Evolutionary conservation across 345 rosid genomes (phyloP).

Genomic region (Stellera chamaejasme): DNA sequence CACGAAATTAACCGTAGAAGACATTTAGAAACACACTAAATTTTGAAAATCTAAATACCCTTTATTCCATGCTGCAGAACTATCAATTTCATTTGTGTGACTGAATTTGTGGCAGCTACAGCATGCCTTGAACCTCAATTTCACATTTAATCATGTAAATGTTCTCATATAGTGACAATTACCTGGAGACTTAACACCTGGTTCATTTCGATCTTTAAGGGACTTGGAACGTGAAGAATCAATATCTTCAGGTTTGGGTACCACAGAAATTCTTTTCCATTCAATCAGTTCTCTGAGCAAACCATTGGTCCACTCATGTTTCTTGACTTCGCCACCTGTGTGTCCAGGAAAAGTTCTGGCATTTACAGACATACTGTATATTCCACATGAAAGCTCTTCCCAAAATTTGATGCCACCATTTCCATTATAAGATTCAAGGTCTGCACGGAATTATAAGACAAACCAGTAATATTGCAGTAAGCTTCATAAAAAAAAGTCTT

Average conservation of each 20-base stretch:
- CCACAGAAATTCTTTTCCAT: slow-evolving; percentile 60
- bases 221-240: slow-evolving; percentile 10
- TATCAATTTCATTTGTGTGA: not conserved
- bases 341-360: slow-evolving; percentile 23
- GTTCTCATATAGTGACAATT: slow-evolving; percentile 13
- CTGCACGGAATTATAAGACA: slow-evolving; percentile 22
- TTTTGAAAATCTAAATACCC: not conserved
- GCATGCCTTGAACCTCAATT: slow-evolving; percentile 1
- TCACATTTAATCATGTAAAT: not conserved
- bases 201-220: slow-evolving; percentile 8
- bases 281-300: slow-evolving; percentile 47
- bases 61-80: not conserved
- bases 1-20: slow-evolving; percentile 6
- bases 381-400: slow-evolving; percentile 93
- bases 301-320: slow-evolving; percentile 55
- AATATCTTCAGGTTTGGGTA: slow-evolving; percentile 41
- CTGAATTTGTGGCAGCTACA: too few species aligned
- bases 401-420: slow-evolving; percentile 33
- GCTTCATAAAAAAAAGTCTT: not conserved
- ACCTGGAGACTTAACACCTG: slow-evolving; percentile 18
- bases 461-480: not conserved
- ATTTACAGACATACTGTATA: slow-evolving; percentile 48
- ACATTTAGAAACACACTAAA: not conserved
- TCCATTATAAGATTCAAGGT: slow-evolving; percentile 37
- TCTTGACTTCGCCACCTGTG: slow-evolving; percentile 40